These are phyloP conservation scores for Trichosporon asahii DNA, from an alignment of 1,284 basidiomycete species.

Conservation along the genomic window DNA sequence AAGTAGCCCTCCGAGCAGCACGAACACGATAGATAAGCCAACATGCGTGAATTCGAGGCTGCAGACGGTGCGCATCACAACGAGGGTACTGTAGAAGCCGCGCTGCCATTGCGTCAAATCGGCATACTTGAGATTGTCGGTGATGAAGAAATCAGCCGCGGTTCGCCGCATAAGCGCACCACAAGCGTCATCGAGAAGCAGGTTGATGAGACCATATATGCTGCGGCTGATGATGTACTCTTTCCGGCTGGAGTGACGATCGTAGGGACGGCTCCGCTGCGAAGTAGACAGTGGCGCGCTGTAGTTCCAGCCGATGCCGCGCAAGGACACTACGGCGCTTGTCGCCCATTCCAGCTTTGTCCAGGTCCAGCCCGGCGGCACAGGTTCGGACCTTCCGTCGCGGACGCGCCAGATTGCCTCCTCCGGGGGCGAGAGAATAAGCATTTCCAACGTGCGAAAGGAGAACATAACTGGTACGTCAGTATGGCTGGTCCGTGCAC, in stretches of 20 bases:
- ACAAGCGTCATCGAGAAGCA: slow-evolving; percentile 13
- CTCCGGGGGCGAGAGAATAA: slow-evolving; percentile 42
- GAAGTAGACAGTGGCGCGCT: slow-evolving; percentile 30
- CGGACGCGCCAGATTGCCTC: slow-evolving; percentile 32
- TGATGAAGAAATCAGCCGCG: slow-evolving; percentile 31
- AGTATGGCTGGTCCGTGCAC: not conserved
- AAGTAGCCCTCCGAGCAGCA: slow-evolving; percentile 34
- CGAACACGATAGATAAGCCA: slow-evolving; percentile 17
- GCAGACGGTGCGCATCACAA: slow-evolving; percentile 31
- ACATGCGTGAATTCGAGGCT: slow-evolving; percentile 28
- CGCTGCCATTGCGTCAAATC: slow-evolving; percentile 26
- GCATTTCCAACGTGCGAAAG: slow-evolving; percentile 30
- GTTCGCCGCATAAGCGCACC: slow-evolving; percentile 31
- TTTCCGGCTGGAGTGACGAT: slow-evolving; percentile 25
- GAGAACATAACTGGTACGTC: slow-evolving; percentile 19
- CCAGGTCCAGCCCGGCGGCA: slow-evolving; percentile 37
- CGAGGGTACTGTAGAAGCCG: slow-evolving; percentile 29
- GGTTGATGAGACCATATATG: slow-evolving; percentile 7
- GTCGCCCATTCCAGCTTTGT: slow-evolving; percentile 42
- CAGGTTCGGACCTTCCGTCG: slow-evolving; percentile 27
- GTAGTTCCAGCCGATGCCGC: slow-evolving; percentile 48
- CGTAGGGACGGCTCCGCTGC: slow-evolving; percentile 29
- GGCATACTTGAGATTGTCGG: slow-evolving; percentile 24
- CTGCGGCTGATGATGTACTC: slow-evolving; percentile 25
- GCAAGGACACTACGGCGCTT: slow-evolving; percentile 35